Base-by-base conservation (phyloP, 371 early-diverging fungal genomes). In the Actinomortierella wolfii region DNA sequence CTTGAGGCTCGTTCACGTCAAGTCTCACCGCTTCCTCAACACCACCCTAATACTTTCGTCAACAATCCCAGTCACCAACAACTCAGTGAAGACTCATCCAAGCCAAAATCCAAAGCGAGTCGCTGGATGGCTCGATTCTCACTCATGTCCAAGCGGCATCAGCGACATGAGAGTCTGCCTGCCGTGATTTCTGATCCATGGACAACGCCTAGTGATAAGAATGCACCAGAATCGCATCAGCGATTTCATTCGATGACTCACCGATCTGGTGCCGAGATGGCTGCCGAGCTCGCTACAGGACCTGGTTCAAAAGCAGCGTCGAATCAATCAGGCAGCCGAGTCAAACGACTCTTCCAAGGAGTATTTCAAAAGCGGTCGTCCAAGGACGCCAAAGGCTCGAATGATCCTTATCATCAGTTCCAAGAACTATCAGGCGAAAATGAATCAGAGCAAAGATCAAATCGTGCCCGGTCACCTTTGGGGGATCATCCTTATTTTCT, bases 301-400 rank as follows among this genome's bases (percentile, higher is more conserved):
- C 43, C 59, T 51, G 29, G 34, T 25, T 1, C 51, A 45, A 6
- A 3, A 5, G 15, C 39, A 46, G 11, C 48, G 24, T 14, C 23
- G 42, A 24, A 20, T 41, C 23, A 20, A 13, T 17, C 23, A 23
- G 15, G 59, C 48, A 48, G 59, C 41, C 61, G 61, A 15, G 61
- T 65, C 45, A 65, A 58, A 40, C 57, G 53, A 25, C 40, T 71
- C 51, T 56, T 71, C 44, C 42, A 47, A 26, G 71, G 61, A 14
- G 51, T 65, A 2, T 71, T 71, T 56, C 60, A 60, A 26, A 58
- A 54, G 49, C 34, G 34, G 34, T 34, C 24, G 9, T 7, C 42
- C 11, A 14, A 44, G 21, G 47, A 59, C 34, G 54, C 40, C 46
- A 45, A 52, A 6, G 23, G 18, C 9, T 28, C 44, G 2, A 23